phyloP scores from a whole-genome alignment of 78 protist genomes.

The Tieghemostelium lacteum region DNA sequence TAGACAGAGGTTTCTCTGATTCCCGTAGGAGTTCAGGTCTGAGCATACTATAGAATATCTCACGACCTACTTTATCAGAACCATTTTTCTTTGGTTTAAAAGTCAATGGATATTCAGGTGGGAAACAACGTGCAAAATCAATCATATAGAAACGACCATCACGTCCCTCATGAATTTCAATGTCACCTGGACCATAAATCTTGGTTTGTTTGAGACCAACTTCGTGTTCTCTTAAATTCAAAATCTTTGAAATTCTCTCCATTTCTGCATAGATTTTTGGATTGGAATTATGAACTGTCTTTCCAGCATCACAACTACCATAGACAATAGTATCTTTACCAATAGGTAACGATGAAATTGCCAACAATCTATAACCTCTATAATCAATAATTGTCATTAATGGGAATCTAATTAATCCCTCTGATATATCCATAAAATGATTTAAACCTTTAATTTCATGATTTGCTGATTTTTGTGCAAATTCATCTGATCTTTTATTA shows the following conservation, averaged over 20 bases:
- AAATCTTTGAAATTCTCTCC: slow-evolving; percentile 19
- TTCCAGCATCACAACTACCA: slow-evolving; percentile 78
- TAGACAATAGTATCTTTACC: slow-evolving; percentile 58
- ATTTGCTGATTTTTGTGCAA: slow-evolving; percentile 61
- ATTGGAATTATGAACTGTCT: slow-evolving; percentile 26
- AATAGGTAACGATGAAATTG: slow-evolving; percentile 61
- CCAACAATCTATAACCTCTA: slow-evolving; percentile 51
- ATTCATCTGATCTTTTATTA: slow-evolving; percentile 32
- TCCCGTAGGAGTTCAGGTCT: slow-evolving; percentile 45
- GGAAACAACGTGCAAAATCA: slow-evolving; percentile 67
- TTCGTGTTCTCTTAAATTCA: slow-evolving; percentile 37
- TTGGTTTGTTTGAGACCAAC: slow-evolving; percentile 18
- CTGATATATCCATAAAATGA: slow-evolving; percentile 28
- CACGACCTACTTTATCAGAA: slow-evolving; percentile 49
- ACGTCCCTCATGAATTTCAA: slow-evolving; percentile 52
- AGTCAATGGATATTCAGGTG: slow-evolving; percentile 39
- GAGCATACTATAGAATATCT: slow-evolving; percentile 58
- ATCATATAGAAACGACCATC: slow-evolving; percentile 65
- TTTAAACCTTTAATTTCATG: slow-evolving; percentile 71
- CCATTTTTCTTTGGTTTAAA: slow-evolving; percentile 9
- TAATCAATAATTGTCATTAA: slow-evolving; percentile 68
- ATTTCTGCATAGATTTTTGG: slow-evolving; percentile 14
- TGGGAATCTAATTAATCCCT: slow-evolving; percentile 42
- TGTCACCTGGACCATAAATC: slow-evolving; percentile 76
- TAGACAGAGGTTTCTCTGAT: not conserved